Evolutionary conservation across 1,284 basidiomycete species (phyloP), one percentile per base, ranked within the genome.

Genomic region (Ganoderma sp.): DNA sequence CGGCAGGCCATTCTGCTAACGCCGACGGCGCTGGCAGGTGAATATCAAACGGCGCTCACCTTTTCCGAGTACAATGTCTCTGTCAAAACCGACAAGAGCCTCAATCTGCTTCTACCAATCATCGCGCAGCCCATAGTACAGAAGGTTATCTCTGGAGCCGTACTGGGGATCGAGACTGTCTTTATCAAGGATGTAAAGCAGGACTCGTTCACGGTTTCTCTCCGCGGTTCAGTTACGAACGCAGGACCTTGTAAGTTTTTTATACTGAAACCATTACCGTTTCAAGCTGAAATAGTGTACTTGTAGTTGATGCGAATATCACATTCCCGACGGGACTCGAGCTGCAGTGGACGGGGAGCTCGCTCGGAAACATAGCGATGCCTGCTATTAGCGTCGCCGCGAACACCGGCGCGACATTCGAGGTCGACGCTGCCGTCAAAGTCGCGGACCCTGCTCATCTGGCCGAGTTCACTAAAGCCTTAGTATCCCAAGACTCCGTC

Each of bases 101-200:
- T 93, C 66, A 83, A 91, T 74, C 77, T 89, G 61, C 85, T 94
- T 60, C 81, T 94, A 9, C 92, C 92, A 6, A 78, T 91, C 58
- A 83, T 94, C 61, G 92, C 93, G 0, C 83, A 86, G 67, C 92
- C 93, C 2, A 93, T 94, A 67, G 92, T 94, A 19, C 90, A 94
- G 78, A 88, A 87, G 73, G 85, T 94, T 69, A 90, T 94, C 52
- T 83, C 85, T 32, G 86, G 83, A 32, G 83, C 90, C 8, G 78
- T 82, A 19, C 79, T 94, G 62, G 84, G 88, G 6, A 80, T 92
- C 65, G 82, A 85, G 56, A 86, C 80, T 0, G 85, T 92, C 10
- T 73, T 90, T 54, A 91, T 92, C 77, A 83, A 81, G 32, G 76
- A 89, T 70, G 85, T 88, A 5, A 79, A 86, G 73, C 82, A 87